Conservation (phyloP, 2,329 filamentous ascomycete species). For the Rutstroemia sp. region DNA sequence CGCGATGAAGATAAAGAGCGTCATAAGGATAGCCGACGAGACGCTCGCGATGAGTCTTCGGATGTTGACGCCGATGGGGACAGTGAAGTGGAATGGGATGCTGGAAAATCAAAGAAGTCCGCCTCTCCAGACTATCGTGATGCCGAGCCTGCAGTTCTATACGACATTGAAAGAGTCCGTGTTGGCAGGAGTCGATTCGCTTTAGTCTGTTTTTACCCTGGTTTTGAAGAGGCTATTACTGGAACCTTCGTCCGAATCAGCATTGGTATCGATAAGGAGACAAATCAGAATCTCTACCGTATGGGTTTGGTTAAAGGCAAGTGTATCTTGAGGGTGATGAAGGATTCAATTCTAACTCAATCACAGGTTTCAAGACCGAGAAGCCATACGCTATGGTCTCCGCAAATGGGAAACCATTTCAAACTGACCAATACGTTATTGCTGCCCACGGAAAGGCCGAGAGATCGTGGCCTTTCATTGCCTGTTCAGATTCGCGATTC, state of each 20-base stretch:
- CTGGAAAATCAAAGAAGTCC: conserved; percentile 43
- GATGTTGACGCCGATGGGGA: conserved; percentile 61
- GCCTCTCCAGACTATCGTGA: conserved; percentile 39
- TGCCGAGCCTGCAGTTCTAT: conserved; percentile 60
- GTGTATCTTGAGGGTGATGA: conserved; percentile 6
- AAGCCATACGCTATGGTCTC: conserved; percentile 77
- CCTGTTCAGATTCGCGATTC: conserved; percentile 77
- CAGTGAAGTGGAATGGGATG: conserved; percentile 74
- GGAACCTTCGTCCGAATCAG: conserved; percentile 83
- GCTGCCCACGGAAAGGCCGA: conserved; percentile 77
- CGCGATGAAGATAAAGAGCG: conserved; percentile 55
- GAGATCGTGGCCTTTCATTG: conserved; percentile 82
- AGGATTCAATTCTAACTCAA: conserved; percentile 22
- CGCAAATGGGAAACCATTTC: conserved; percentile 65
- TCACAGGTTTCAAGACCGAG: conserved; percentile 64
- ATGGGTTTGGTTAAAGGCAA: conserved; percentile 82
- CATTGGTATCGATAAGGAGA: conserved; percentile 68
- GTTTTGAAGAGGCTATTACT: conserved; percentile 72
- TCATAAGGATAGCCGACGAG: conserved; percentile 36
- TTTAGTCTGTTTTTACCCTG: conserved; percentile 87
- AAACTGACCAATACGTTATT: conserved; percentile 78
- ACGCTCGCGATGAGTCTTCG: conserved; percentile 43
- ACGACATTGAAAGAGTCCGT: conserved; percentile 77
- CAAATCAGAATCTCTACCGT: conserved; percentile 71
- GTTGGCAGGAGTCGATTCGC: conserved; percentile 82